Base-by-base conservation (phyloP, 2,329 filamentous ascomycete species). In the Xylaria sp. region DNA sequence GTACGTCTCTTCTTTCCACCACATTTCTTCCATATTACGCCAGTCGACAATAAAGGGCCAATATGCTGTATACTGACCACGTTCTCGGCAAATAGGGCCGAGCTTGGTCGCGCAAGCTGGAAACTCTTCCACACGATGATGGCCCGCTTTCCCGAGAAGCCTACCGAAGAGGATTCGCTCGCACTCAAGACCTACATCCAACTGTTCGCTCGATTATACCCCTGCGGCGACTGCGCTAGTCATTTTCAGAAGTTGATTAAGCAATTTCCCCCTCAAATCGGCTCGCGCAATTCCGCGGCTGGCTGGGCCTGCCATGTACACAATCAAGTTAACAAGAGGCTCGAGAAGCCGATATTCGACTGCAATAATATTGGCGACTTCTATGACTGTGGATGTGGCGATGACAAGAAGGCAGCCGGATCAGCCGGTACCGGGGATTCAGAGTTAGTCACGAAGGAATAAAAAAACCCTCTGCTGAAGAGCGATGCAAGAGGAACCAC, bases 101-200 rank as follows among this genome's bases (percentile, higher is more conserved):
- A 92, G 78, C 86, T 92, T 57, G 90, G 90, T 72, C 87, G 88
- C 69, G 88, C 90, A 28, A 88, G 89, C 44, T 92, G 90, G 90
- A 90, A 90, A 76, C 86, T 92, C 74, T 82, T 92, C 60, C 90
- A 92, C 79, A 92, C 90, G 2, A 91, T 90, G 86, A 89, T 91
- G 83, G 87, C 89, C 12, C 88, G 89, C 51, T 92, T 91, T 80
- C 90, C 90, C 73, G 89, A 91, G 64, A 84, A 88, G 74, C 90
- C 90, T 1, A 87, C 87, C 2, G 78, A 84, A 61, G 88, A 90
- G 72, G 90, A 92, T 73, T 86, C 86, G 72, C 82, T 86, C 59
- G 87, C 89, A 5, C 85, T 92, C 69, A 86, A 88, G 78, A 87
- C 88, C 46, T 92, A 89, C 79, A 87, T 92, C 76, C 85, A 89